Evolutionary conservation across 1,284 basidiomycete species (phyloP).

Genomic region (Prillingera fragicola): DNA sequence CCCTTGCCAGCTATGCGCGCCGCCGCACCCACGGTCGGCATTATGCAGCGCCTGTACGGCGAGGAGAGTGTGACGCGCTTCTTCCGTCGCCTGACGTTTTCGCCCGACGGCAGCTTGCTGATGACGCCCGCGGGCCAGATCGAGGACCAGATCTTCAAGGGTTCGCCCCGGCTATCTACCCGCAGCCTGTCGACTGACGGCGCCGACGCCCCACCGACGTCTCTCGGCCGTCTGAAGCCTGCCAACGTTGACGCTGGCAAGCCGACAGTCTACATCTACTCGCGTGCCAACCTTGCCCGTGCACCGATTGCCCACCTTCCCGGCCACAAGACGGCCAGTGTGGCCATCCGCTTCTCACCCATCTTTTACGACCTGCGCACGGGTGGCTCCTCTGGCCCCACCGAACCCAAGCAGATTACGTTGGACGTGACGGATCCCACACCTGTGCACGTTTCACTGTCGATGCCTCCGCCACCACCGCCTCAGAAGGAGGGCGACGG

Average conservation of each 20-base stretch:
- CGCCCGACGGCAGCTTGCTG: conserved; percentile 86
- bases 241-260: conserved; percentile 52
- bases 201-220: conserved; percentile 26
- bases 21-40: conserved; percentile 32
- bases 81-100: conserved; percentile 88
- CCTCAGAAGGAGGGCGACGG: conserved; percentile 39
- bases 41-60: conserved; percentile 68
- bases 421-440: conserved; percentile 61
- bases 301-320: conserved; percentile 91
- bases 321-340: conserved; percentile 90
- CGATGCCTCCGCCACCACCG: conserved; percentile 48
- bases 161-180: conserved; percentile 48
- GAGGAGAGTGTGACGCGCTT: conserved; percentile 95
- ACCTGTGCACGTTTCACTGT: conserved; percentile 41
- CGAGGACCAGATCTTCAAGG: conserved; percentile 69
- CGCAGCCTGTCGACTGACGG: conserved; percentile 37
- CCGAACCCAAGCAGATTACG: conserved; percentile 57
- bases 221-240: conserved; percentile 24
- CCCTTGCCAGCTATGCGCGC: conserved; percentile 76
- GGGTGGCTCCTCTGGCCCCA: conserved; percentile 52
- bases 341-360: conserved; percentile 90
- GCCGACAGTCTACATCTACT: conserved; percentile 87
- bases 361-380: conserved; percentile 80
- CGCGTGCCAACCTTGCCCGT: conserved; percentile 82
- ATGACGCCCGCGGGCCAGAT: conserved; percentile 95